phyloP scores from a whole-genome alignment of 2,329 filamentous ascomycete genomes.

The Fusarium proliferatum region DNA sequence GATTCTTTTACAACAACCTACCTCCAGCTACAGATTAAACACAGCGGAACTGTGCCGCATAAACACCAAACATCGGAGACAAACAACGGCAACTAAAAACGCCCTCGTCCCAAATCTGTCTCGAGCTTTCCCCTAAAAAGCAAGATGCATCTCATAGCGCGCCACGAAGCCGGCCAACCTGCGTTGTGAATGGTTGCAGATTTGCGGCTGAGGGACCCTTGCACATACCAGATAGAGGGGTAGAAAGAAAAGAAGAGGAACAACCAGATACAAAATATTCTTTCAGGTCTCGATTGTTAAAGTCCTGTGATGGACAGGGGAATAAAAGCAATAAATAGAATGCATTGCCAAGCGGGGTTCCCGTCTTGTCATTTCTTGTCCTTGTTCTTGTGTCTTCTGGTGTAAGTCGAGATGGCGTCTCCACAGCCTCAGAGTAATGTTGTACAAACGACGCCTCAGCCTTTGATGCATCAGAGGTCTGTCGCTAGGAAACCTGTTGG shows the following conservation, averaged over 20 bases:
- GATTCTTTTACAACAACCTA: neutral
- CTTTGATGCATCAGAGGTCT: constrained; percentile 27
- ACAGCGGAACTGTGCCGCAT: neutral
- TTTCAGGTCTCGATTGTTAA: constrained; percentile 4
- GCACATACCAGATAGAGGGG: constrained; percentile 14
- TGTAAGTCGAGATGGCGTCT: constrained; percentile 30
- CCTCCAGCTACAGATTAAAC: neutral
- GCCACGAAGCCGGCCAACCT: constrained; percentile 5
- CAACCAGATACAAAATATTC: neutral
- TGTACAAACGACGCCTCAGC: constrained; percentile 9
- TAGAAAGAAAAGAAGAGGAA: constrained; percentile 10
- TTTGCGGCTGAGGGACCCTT: constrained; percentile 32
- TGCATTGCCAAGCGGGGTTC: constrained; percentile 17
- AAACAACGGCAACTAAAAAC: neutral
- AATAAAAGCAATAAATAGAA: constrained; percentile 11
- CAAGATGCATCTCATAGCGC: constrained; percentile 21
- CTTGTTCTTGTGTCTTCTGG: neutral
- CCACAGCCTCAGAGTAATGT: constrained; percentile 18
- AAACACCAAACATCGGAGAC: neutral
- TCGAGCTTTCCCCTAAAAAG: constrained; percentile 13
- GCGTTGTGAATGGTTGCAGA: constrained; percentile 18
- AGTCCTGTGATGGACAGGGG: constrained; percentile 18
- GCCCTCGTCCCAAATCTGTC: constrained; percentile 9
- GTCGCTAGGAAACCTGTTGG: constrained; percentile 26
- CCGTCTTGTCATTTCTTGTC: constrained; percentile 29